Conservation (phyloP, 306 rosid species). For the Abrus pulchellus region DNA sequence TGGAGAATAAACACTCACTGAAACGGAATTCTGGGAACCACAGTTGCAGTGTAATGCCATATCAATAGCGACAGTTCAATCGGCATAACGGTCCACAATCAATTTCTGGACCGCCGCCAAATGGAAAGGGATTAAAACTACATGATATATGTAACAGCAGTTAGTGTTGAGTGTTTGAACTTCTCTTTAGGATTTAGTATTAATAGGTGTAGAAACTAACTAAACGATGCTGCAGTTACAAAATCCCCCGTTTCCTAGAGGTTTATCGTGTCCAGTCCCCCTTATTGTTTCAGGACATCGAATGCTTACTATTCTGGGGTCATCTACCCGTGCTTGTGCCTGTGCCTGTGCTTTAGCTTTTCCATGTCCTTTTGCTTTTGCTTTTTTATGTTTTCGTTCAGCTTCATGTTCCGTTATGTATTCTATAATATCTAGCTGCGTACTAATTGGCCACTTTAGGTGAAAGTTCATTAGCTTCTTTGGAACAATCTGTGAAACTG, state of each 20-base stretch:
- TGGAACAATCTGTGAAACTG: background rate
- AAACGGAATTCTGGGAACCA: background rate
- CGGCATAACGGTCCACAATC: background rate
- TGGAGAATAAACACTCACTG: background rate
- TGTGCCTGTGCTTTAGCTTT: no score
- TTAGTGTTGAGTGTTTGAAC: background rate
- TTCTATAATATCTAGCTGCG: background rate
- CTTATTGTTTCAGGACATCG: background rate
- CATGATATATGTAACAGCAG: background rate
- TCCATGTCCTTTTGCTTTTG: no score
- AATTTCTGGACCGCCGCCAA: background rate
- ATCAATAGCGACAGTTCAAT: background rate
- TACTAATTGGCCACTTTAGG: background rate
- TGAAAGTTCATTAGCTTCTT: conserved; percentile 29
- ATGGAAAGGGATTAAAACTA: background rate
- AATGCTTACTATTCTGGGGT: background rate
- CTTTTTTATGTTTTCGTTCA: no score
- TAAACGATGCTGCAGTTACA: background rate
- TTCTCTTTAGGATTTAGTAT: background rate
- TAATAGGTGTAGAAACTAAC: no score
- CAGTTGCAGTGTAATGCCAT: background rate
- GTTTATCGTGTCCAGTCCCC: background rate
- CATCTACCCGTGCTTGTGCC: background rate
- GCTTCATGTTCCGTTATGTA: background rate
- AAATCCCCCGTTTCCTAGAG: no score